These are phyloP conservation scores for Pterothamnion heteromorphum DNA, from an alignment of 31 red algal species.

Conservation along the genomic window DNA sequence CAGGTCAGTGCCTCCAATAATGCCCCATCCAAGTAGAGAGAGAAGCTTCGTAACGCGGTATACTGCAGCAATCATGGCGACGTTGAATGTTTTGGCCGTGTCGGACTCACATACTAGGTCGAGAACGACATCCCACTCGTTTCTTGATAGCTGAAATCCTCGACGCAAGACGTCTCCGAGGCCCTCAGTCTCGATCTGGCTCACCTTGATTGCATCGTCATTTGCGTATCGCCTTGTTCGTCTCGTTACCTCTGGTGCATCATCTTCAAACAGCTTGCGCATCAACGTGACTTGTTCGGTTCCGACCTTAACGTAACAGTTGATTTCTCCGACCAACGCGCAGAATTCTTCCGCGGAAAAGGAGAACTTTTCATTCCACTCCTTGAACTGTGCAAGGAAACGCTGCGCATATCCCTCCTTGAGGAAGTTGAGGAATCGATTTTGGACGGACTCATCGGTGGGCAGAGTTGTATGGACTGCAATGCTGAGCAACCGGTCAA, in stretches of 20 bases:
- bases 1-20: background rate
- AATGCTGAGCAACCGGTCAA: background rate
- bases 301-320: background rate
- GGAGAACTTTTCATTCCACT: background rate
- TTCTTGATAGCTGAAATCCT: background rate
- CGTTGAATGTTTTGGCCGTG: background rate
- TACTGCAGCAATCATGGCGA: background rate
- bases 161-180: background rate
- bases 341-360: background rate
- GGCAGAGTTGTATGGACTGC: background rate
- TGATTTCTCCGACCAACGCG: background rate
- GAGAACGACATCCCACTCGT: background rate
- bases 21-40: background rate
- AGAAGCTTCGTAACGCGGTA: slow-evolving; percentile 1
- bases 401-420: background rate
- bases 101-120: background rate
- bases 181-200: background rate
- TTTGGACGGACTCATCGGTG: background rate
- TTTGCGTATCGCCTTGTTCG: background rate
- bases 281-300: background rate
- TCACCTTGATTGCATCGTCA: background rate
- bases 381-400: background rate
- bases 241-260: background rate
- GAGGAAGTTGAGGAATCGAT: background rate
- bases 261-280: background rate